Base-by-base conservation (phyloP, 2,329 filamentous ascomycete species). In the Fusarium torulosum region DNA sequence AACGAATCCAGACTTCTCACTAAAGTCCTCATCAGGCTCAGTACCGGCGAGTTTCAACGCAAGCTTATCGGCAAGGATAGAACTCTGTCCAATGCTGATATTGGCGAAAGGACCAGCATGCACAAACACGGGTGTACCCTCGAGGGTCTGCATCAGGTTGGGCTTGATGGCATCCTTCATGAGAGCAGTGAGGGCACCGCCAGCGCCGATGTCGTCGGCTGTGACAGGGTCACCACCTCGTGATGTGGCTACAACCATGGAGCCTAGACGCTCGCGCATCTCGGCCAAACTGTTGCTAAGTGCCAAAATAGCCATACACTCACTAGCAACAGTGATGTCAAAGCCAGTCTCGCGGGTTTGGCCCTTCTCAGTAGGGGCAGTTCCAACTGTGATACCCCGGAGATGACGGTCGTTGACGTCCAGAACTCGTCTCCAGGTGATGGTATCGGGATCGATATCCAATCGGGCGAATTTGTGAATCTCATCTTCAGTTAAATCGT, bases 161-260 rank as follows among this genome's bases (percentile, higher is more conserved):
- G 96, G 96, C 85, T 99, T 99, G 82, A 98, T 97, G 57, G 96
- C 94, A 80, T 99, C 96, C 82, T 91, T 96, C 92, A 99, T 97
- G 74, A 99, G 85, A 29, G 94, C 95, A 42, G 96, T 94, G 69
- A 99, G 84, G 50, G 96, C 96, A 73, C 96, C 96, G 54, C 94
- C 94, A 20, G 90, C 93, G 71, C 96, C 96, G 74, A 99, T 89
- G 76, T 99, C 96, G 76, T 99, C 96, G 75, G 94, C 97, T 60
- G 96, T 98, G 46, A 99, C 91, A 2, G 96, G 93, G 63, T 98
- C 94, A 49, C 96, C 96, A 69, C 83, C 85, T 74, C 86, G 89
- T 41, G 94, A 97, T 63, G 91, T 94, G 59, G 93, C 96, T 69
- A 99, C 90, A 4, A 99, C 96, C 94, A 99, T 98, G 71, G 92